Percentiles rank a stretch among this genome's conserved stretches.
These are phyloP conservation scores for Salix brachista DNA, from an alignment of 345 rosid species.

Conservation along the genomic window DNA sequence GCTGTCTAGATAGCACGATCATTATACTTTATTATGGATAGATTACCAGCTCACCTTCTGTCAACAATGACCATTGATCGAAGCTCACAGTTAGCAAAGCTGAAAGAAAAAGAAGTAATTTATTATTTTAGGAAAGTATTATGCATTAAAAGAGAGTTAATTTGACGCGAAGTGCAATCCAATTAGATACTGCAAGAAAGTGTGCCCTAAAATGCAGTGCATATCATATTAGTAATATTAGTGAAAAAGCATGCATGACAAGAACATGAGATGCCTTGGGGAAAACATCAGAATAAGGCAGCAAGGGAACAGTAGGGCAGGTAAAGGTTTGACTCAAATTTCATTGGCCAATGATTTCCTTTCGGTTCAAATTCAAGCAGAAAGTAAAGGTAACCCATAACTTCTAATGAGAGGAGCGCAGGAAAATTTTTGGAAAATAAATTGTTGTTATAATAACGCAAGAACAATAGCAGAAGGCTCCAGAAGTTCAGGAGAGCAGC, in stretches of 20 bases:
- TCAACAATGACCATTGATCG: slow-evolving; percentile 88
- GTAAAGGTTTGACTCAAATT: not conserved
- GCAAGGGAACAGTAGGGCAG: not conserved
- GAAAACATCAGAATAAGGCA: not conserved
- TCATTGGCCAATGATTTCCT: not conserved
- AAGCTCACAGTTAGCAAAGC: slow-evolving; percentile 95
- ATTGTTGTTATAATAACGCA: not conserved
- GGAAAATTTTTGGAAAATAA: not conserved
- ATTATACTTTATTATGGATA: not conserved
- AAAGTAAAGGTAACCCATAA: not conserved
- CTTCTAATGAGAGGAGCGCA: not conserved
- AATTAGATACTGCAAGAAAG: not conserved
- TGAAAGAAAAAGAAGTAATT: slow-evolving; percentile 31
- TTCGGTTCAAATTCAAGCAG: not conserved
- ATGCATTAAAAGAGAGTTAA: not conserved
- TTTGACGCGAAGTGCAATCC: not conserved
- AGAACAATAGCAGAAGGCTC: not conserved
- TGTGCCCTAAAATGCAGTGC: not conserved
- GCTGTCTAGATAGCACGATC: not conserved
- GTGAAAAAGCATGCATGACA: not conserved
- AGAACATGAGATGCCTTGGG: not conserved
- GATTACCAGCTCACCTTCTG: slow-evolving; percentile 46
- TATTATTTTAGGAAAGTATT: not conserved
- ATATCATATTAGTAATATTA: not conserved
- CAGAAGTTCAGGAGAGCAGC: not conserved